Evolutionary conservation across 2,329 filamentous ascomycete genomes (phyloP).

Genomic region (Podosphaera xanthii): DNA sequence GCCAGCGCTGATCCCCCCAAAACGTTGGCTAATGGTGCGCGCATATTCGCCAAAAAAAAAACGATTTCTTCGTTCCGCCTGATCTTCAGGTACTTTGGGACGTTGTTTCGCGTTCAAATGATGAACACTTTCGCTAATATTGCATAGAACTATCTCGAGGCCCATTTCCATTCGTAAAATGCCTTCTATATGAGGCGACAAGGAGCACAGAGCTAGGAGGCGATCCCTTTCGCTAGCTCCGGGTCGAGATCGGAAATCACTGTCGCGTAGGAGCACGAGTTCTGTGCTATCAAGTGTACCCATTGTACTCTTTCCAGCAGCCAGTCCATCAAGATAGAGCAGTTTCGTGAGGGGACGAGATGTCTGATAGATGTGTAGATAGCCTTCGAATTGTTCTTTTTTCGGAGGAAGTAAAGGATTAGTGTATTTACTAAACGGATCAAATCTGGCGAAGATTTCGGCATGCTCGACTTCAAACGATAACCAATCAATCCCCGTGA

Average conservation of each 20-base stretch:
- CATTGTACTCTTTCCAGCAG: constrained; percentile 38
- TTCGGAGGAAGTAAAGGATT: too few relatives aligned
- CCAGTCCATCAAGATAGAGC: constrained; percentile 48
- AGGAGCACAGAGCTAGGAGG: constrained; percentile 21
- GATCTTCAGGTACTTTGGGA: constrained; percentile 1
- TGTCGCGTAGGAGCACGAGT: constrained; percentile 23
- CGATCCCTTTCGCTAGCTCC: not conserved
- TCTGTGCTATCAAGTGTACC: constrained; percentile 50
- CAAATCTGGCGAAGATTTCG: constrained; percentile 25
- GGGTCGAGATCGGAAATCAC: not conserved
- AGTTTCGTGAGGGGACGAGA: constrained; percentile 31
- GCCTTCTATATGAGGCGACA: constrained; percentile 33
- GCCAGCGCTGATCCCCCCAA: constrained; percentile 21
- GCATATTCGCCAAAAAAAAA: constrained; percentile 15
- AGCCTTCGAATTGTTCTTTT: constrained; percentile 21
- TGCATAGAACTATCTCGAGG: constrained; percentile 47
- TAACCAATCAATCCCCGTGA: constrained; percentile 41
- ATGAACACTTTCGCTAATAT: constrained; percentile 23
- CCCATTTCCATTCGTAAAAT: constrained; percentile 45
- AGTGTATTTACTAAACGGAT: too few relatives aligned
- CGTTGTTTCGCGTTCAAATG: constrained; percentile 8
- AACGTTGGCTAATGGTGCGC: constrained; percentile 20
- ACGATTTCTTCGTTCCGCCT: not conserved
- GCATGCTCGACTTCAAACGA: constrained; percentile 61
- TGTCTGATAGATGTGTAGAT: constrained; percentile 43